Conservation (phyloP, 228 moss, liverwort and hornwort genomes). For the Sphagnum magellanicum region DNA sequence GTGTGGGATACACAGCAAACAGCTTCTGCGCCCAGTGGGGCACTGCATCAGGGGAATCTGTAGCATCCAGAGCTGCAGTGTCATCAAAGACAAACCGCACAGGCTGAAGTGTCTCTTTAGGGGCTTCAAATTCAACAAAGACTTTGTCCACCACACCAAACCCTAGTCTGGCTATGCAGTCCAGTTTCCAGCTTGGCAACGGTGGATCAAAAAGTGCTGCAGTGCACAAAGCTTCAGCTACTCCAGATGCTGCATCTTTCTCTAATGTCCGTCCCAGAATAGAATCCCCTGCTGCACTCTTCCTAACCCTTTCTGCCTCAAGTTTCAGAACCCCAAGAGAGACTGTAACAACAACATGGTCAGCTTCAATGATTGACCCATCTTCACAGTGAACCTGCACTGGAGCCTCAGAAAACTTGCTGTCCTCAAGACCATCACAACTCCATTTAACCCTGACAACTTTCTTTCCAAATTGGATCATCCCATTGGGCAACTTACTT, state of each 20-base stretch:
- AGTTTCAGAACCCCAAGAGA: conserved; percentile 33
- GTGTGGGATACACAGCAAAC: conserved; percentile 18
- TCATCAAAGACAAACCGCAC: conserved; percentile 15
- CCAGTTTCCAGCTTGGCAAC: conserved; percentile 22
- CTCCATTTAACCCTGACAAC: conserved; percentile 23
- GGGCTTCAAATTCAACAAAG: conserved; percentile 16
- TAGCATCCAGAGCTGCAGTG: not conserved
- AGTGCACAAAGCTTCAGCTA: not conserved
- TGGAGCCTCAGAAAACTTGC: conserved; percentile 4
- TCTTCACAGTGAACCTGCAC: conserved; percentile 22
- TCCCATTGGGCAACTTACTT: conserved; percentile 10
- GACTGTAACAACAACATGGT: conserved; percentile 28
- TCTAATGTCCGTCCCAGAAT: not conserved
- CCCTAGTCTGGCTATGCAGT: conserved; percentile 23
- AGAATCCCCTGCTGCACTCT: not conserved
- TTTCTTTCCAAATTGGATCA: conserved; percentile 16
- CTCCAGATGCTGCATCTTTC: not conserved
- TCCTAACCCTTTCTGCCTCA: not conserved
- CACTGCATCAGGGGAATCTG: not conserved
- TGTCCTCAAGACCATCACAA: not conserved
- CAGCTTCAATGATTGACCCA: conserved; percentile 23
- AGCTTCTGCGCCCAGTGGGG: conserved; percentile 21
- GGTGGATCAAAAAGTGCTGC: conserved; percentile 22
- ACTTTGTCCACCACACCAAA: conserved; percentile 35
- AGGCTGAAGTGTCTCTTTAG: conserved; percentile 7